Conservation (phyloP, 2,329 filamentous ascomycete genomes). For the Blastomyces parvus region DNA sequence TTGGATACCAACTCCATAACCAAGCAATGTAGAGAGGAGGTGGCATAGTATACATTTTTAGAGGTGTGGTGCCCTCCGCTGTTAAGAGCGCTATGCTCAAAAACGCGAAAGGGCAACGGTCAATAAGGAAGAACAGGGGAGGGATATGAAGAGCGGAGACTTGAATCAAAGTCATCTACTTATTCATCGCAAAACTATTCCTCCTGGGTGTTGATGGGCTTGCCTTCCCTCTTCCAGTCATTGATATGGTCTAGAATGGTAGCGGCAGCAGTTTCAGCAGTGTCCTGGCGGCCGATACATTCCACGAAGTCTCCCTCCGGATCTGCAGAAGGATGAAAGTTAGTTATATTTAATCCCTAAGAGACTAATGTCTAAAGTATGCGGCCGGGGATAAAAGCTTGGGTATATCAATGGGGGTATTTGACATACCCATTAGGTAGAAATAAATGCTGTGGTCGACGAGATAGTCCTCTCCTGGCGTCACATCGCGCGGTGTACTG, state of each 20-base stretch:
- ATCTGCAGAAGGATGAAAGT: conserved; percentile 42
- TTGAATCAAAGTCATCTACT: background rate
- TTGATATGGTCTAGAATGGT: conserved; percentile 80
- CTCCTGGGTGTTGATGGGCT: conserved; percentile 40
- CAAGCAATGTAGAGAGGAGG: background rate
- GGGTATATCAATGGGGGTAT: background rate
- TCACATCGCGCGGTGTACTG: conserved; percentile 76
- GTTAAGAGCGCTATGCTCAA: background rate
- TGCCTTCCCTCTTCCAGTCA: conserved; percentile 54
- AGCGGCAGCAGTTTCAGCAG: conserved; percentile 71
- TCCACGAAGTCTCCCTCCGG: conserved; percentile 97
- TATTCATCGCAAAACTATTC: background rate
- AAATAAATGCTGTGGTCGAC: conserved; percentile 99
- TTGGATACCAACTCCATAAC: background rate
- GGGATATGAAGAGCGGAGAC: conserved; percentile 3
- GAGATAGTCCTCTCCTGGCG: conserved; percentile 90
- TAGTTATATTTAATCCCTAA: background rate
- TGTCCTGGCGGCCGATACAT: conserved; percentile 89
- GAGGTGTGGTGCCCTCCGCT: background rate
- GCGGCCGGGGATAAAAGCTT: background rate
- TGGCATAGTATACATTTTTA: background rate
- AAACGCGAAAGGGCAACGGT: background rate
- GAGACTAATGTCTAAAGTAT: background rate
- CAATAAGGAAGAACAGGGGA: background rate
- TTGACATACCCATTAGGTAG: conserved; percentile 72